Evolutionary conservation across 768 basidiomycete genomes (phyloP), one percentile per base, ranked within the genome.

Genomic region (Termitomyces sp.): DNA sequence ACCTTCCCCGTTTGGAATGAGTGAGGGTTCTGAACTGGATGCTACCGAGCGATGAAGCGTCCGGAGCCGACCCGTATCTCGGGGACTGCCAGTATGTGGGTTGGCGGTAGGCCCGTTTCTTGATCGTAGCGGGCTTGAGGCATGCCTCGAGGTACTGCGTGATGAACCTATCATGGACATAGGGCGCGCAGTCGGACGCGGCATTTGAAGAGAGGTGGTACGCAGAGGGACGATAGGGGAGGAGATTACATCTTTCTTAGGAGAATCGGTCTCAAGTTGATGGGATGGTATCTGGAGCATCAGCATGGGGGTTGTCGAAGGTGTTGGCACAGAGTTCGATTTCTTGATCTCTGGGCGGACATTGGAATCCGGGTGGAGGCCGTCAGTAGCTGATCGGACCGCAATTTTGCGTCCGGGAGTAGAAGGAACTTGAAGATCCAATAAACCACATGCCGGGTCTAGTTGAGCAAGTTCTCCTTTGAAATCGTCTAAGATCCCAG

Each of bases 11-110:
- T 68, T 73, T 29, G 86, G 79, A 54, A 92, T 71, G 49, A 93
- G 78, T 5, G 91, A 92, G n/a, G 91, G 91, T 72, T 93, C 91
- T 53, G 91, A 93, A 62, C 82, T 88, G 52, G 88, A 92, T 51
- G 91, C 89, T 5, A 82, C 84, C 42, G 88, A 86, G 43, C 86
- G 86, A 68, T 87, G 87, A 60, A 88, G 81, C n/a, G 84, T 82
- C 8, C 84, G 83, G 50, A 90, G 77, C 54, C 79, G 79, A 34
- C 76, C 66, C 31, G 71, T 59, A 60, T 77, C 72, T 63, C 73
- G 71, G 36, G 70, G 55, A 46, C 67, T 69, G 42, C 72, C 67
- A 48, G 71, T 66, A 38, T 65, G 56, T 42, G 70, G 59, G 51
- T 59, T 67, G 38, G 69, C 68, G 15, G 72, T 62, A 60, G 74